These are phyloP conservation scores for Caloboletus inedulis DNA, from an alignment of 1,284 basidiomycete species.

Conservation along the genomic window DNA sequence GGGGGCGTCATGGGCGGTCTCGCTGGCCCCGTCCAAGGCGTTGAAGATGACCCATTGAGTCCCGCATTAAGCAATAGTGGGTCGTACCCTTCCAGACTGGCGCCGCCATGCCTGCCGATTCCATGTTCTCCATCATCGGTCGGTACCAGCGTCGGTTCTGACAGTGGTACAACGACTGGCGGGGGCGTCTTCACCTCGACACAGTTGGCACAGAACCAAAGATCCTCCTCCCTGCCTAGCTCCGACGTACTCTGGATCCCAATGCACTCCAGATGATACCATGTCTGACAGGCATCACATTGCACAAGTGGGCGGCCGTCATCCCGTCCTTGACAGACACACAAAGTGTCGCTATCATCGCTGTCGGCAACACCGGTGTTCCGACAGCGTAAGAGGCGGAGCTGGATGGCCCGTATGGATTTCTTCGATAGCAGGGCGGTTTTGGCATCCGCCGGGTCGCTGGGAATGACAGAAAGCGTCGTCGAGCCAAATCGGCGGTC, in stretches of 20 bases:
- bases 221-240: constrained; percentile 70
- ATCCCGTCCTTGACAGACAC: constrained; percentile 62
- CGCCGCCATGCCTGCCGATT: constrained; percentile 2
- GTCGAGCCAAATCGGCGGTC: constrained; percentile 18
- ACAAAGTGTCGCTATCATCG: constrained; percentile 50
- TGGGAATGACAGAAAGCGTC: constrained; percentile 46
- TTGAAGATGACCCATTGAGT: constrained; percentile 51
- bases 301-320: constrained; percentile 71
- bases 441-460: constrained; percentile 70
- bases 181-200: constrained; percentile 42
- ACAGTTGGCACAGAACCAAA: constrained; percentile 68
- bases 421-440: constrained; percentile 67
- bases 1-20: constrained; percentile 47
- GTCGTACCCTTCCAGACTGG: constrained; percentile 41
- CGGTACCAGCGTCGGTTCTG: constrained; percentile 62
- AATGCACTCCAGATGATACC: constrained; percentile 76
- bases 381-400: constrained; percentile 41
- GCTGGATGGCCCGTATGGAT: constrained; percentile 57
- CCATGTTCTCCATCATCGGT: constrained; percentile 45
- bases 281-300: constrained; percentile 69
- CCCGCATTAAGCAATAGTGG: constrained; percentile 53
- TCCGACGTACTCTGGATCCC: constrained; percentile 59
- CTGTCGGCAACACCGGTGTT: constrained; percentile 32
- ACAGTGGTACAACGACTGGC: constrained; percentile 31
- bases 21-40: constrained; percentile 38